These are phyloP conservation scores for Suaeda aralocaspica DNA, from an alignment of 148 eudicot genomes.

Conservation along the genomic window DNA sequence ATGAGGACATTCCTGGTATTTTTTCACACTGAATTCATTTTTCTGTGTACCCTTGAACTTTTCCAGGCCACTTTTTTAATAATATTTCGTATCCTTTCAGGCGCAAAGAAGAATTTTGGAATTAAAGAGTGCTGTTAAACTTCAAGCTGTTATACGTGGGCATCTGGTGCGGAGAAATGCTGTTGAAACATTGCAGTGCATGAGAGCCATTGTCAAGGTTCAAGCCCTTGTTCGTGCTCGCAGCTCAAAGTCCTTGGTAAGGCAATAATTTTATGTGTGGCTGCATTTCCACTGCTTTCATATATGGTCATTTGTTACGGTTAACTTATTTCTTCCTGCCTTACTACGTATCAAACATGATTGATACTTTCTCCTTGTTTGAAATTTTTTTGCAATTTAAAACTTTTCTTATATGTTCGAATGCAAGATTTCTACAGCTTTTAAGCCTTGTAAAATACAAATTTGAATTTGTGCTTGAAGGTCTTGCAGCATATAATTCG, in stretches of 20 bases:
- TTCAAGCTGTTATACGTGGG: constrained; percentile 93
- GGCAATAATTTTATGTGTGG: constrained; percentile 3
- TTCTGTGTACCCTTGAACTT: neutral
- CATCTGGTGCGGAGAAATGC: constrained; percentile 80
- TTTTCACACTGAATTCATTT: neutral
- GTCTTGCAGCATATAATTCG: too few species aligned
- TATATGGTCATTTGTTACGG: neutral
- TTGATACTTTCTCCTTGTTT: neutral
- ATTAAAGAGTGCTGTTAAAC: constrained; percentile 55
- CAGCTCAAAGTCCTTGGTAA: constrained; percentile 41
- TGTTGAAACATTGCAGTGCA: constrained; percentile 77
- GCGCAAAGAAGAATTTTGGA: constrained; percentile 45
- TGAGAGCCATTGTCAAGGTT: constrained; percentile 78
- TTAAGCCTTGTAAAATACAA: neutral
- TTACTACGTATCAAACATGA: neutral
- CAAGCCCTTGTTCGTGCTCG: constrained; percentile 80
- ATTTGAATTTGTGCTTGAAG: neutral
- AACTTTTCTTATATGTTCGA: neutral
- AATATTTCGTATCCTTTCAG: constrained; percentile 33
- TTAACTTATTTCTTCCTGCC: neutral
- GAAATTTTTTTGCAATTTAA: neutral
- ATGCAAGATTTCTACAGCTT: neutral
- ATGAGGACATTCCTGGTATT: constrained; percentile 68
- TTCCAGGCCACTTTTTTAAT: neutral
- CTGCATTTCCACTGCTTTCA: neutral